Evolutionary conservation across 2,329 filamentous ascomycete genomes (phyloP), one percentile per base, ranked within the genome.

Genomic region (Fusarium keratoplasticum): DNA sequence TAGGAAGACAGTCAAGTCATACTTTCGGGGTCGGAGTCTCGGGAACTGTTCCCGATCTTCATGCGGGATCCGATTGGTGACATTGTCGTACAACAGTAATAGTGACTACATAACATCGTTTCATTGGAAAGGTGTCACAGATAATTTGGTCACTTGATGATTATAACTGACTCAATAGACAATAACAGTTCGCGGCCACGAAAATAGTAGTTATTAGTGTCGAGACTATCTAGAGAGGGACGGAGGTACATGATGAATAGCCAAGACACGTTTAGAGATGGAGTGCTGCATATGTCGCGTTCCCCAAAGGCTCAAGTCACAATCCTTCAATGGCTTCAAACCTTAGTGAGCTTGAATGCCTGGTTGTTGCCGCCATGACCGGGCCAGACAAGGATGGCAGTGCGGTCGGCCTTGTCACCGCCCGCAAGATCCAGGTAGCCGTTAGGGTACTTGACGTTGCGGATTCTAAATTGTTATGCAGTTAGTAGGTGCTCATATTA

Each of bases 41-140:
- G 50, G 50, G 11, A 20, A 54, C 27, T 20, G 10, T 14, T 54
- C 50, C 50, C 50, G 50, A 54, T 54, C 18, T 33, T 54, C 27
- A 10, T 33, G 27, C 18, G 50, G 6, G 6, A 54, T 31, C 27
- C 27, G 50, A 52, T 54, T 33, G 27, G 50, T 13, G 6, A 54
- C 18, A 54, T 20, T 27, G 27, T 2, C 11, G 11, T 54, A 16
- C 6, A 54, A 1, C 18, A 20, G 18, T 7, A 9, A 54, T 6
- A 9, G 2, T 8, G 25, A 8, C 25, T 54, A 54, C 18, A 54
- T 2, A n/a, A 14, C 27, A 13, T 33, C 1, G 2, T 1, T 13
- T n/a, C 0, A 5, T 47, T 0, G 4, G 16, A 2, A 25, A 10
- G 2, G 20, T 0, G 16, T 7, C 6, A 29, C 6, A 18, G 5